A percentile compares a stretch with the other conserved stretches of the same genome.
Evolutionary conservation across 2,329 filamentous ascomycete genomes (phyloP).

Genomic region (Penicillium sp.): DNA sequence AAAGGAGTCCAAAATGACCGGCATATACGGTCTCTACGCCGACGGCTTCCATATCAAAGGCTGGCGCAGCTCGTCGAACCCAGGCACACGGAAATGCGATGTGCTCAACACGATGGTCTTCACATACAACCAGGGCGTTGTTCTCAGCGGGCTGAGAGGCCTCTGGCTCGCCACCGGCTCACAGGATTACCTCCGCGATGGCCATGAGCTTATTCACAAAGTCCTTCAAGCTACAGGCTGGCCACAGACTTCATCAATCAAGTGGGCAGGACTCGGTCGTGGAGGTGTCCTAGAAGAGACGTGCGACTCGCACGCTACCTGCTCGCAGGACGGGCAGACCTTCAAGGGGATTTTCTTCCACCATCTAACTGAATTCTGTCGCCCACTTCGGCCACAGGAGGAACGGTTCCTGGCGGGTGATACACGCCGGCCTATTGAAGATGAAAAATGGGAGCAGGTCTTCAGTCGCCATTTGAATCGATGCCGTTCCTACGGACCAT

Average conservation of each 20-base stretch:
- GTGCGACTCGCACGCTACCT: constrained; percentile 73
- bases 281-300: constrained; percentile 79
- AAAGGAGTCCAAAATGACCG: constrained; percentile 75
- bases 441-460: constrained; percentile 44
- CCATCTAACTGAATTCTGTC: constrained; percentile 78
- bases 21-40: constrained; percentile 70
- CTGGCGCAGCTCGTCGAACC: constrained; percentile 57
- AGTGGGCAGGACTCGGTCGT: constrained; percentile 75
- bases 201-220: constrained; percentile 71
- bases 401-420: constrained; percentile 46
- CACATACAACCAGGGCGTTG: constrained; percentile 92
- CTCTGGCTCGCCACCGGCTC: constrained; percentile 78
- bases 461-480: constrained; percentile 56
- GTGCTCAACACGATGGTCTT: constrained; percentile 84
- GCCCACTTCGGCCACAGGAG: constrained; percentile 56
- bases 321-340: constrained; percentile 80
- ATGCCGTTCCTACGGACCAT: constrained; percentile 68
- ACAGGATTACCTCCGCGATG: constrained; percentile 71
- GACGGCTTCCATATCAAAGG: constrained; percentile 86
- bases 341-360: constrained; percentile 98
- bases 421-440: constrained; percentile 21
- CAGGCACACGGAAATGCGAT: constrained; percentile 74
- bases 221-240: constrained; percentile 81
- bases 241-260: constrained; percentile 45
- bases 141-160: constrained; percentile 77